phyloP scores from a whole-genome alignment of 345 rosid genomes.

The Diplotaxis tenuifolia region DNA sequence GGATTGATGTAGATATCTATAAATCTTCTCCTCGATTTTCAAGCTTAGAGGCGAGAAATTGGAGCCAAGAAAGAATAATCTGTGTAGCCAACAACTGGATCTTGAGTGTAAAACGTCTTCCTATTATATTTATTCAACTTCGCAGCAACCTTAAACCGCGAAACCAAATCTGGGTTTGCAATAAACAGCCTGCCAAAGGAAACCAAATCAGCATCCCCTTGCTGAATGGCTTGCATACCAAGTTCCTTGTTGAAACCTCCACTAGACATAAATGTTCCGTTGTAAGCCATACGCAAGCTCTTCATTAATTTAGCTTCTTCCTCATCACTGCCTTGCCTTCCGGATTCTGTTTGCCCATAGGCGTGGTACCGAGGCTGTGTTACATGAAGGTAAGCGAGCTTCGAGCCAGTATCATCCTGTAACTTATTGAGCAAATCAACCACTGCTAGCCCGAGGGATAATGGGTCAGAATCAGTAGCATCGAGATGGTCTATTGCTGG shows the following conservation, averaged over 20 bases:
- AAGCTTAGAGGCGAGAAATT: slow-evolving; percentile 28
- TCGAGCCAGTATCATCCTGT: slow-evolving; percentile 46
- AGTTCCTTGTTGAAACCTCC: slow-evolving; percentile 75
- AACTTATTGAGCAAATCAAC: slow-evolving; percentile 59
- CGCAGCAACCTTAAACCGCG: slow-evolving; percentile 52
- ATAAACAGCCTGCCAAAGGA: slow-evolving; percentile 78
- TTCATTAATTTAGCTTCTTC: slow-evolving; percentile 58
- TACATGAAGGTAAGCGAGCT: slow-evolving; percentile 73
- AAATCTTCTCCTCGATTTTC: neutral
- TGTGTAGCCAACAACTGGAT: slow-evolving; percentile 73
- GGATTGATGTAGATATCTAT: neutral
- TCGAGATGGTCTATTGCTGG: slow-evolving; percentile 85
- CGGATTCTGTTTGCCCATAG: slow-evolving; percentile 56
- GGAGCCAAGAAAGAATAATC: slow-evolving; percentile 57
- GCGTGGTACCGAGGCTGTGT: slow-evolving; percentile 80
- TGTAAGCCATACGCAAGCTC: slow-evolving; percentile 49
- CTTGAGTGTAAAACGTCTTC: slow-evolving; percentile 69
- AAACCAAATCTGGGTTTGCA: slow-evolving; percentile 79
- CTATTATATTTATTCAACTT: slow-evolving; percentile 59
- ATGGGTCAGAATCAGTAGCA: slow-evolving; percentile 78
- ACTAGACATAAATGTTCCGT: slow-evolving; percentile 72
- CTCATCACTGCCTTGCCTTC: slow-evolving; percentile 56
- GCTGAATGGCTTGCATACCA: slow-evolving; percentile 61
- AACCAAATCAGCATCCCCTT: slow-evolving; percentile 73
- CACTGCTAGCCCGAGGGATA: slow-evolving; percentile 60